Percentiles rank a stretch among this genome's conserved stretches.
Conservation (phyloP, 768 basidiomycete species). For the Mycena vitilis region DNA sequence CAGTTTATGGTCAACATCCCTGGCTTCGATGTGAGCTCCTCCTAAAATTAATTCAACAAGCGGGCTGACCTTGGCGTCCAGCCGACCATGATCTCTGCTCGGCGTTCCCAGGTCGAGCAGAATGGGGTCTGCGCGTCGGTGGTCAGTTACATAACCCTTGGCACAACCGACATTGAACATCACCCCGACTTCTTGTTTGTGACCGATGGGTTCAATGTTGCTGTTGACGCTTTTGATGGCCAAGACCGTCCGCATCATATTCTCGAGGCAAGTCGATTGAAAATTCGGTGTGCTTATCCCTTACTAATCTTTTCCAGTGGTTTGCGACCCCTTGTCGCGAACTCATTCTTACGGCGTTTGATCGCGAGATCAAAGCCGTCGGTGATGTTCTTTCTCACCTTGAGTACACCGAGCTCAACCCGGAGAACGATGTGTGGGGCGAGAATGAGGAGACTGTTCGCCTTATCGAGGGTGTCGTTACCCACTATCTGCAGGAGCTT, state of each 20-base stretch:
- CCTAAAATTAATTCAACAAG: too few species aligned
- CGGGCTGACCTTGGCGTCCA: not conserved
- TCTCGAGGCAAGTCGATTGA: constrained; percentile 2
- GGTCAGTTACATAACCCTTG: not conserved
- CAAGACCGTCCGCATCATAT: constrained; percentile 15
- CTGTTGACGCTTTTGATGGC: not conserved
- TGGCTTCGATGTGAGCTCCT: constrained; percentile 11
- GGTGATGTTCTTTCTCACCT: constrained; percentile 8
- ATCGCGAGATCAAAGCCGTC: not conserved
- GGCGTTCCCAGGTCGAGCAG: not conserved
- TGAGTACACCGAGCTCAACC: constrained; percentile 5
- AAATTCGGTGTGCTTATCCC: not conserved
- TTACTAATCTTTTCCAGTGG: constrained; percentile 7
- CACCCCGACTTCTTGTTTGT: constrained; percentile 1
- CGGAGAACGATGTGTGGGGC: constrained; percentile 1
- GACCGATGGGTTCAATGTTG: constrained; percentile 2
- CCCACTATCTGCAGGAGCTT: constrained; percentile 12
- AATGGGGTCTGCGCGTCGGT: not conserved
- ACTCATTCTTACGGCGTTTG: not conserved
- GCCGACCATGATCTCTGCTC: not conserved
- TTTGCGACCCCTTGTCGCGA: constrained; percentile 14
- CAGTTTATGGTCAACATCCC: constrained; percentile 18
- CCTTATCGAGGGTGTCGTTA: constrained; percentile 1
- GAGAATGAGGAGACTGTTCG: constrained; percentile 3
- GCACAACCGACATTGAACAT: constrained; percentile 4